Conservation (phyloP, 2,329 filamentous ascomycete genomes). For the Ilyonectria mors-panacis region DNA sequence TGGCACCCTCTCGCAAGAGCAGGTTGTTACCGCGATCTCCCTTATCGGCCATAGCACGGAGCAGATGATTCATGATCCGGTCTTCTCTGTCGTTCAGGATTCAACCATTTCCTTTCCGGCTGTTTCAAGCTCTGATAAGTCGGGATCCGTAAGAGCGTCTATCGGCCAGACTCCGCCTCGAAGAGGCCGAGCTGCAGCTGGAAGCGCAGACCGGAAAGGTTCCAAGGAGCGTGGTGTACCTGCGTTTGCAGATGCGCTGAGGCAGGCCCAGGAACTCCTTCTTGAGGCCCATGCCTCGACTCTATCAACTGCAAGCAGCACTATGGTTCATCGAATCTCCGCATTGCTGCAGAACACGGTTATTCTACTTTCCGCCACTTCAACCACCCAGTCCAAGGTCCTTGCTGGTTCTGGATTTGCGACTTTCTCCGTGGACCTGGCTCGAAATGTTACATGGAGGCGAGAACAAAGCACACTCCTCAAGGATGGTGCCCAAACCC, state of each 20-base stretch:
- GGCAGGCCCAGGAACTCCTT: constrained; percentile 76
- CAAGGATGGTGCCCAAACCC: constrained; percentile 29
- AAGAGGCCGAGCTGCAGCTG: constrained; percentile 45
- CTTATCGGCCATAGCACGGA: constrained; percentile 78
- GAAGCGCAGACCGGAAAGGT: constrained; percentile 43
- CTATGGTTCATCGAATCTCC: constrained; percentile 74
- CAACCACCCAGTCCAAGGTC: constrained; percentile 61
- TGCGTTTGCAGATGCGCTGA: constrained; percentile 72
- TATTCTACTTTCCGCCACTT: constrained; percentile 76
- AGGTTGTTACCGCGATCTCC: constrained; percentile 77
- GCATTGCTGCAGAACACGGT: constrained; percentile 75
- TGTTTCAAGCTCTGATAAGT: constrained; percentile 64
- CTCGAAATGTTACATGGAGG: constrained; percentile 77
- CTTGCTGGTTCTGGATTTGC: constrained; percentile 70
- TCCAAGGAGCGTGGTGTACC: constrained; percentile 51
- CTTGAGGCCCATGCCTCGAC: constrained; percentile 74
- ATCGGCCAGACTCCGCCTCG: constrained; percentile 55
- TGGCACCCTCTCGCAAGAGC: constrained; percentile 61
- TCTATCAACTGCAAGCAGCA: constrained; percentile 67
- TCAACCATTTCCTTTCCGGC: constrained; percentile 92
- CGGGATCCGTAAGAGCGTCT: constrained; percentile 54
- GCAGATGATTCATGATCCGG: constrained; percentile 82
- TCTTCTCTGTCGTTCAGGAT: constrained; percentile 91
- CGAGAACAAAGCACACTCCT: constrained; percentile 74
- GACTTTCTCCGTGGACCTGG: constrained; percentile 77